Conservation (phyloP, 495 filamentous ascomycete species). For the Penicillium subrubescens region DNA sequence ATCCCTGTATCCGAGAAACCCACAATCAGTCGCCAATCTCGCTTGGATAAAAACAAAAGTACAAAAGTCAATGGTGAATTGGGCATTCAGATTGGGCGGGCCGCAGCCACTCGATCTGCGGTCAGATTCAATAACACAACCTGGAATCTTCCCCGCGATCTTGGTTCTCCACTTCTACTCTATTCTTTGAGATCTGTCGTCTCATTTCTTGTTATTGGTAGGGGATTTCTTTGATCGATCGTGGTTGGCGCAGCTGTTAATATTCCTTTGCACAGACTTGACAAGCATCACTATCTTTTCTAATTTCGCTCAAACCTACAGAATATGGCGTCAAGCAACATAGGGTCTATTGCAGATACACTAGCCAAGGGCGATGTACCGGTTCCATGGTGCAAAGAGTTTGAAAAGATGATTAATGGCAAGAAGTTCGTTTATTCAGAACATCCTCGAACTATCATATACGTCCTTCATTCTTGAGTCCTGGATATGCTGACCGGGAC, state of each 20-base stretch:
- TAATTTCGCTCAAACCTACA: neutral
- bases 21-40: neutral
- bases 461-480: neutral
- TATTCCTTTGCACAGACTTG: neutral
- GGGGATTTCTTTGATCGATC: neutral
- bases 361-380: neutral
- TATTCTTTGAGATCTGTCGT: neutral
- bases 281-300: neutral
- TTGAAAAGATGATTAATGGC: conserved; percentile 4
- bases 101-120: neutral
- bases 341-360: neutral
- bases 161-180: neutral
- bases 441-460: neutral
- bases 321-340: neutral
- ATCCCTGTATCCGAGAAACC: neutral
- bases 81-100: neutral
- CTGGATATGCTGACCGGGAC: neutral
- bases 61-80: neutral
- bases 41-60: neutral
- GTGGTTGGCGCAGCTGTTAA: neutral
- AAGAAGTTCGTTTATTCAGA: neutral
- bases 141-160: neutral
- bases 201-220: neutral
- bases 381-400: neutral
- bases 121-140: neutral